Percentiles rank a stretch among this genome's conserved stretches.
These are phyloP conservation scores for Mesostigma viride DNA, from an alignment of 139 green algal genomes.

Conservation along the genomic window DNA sequence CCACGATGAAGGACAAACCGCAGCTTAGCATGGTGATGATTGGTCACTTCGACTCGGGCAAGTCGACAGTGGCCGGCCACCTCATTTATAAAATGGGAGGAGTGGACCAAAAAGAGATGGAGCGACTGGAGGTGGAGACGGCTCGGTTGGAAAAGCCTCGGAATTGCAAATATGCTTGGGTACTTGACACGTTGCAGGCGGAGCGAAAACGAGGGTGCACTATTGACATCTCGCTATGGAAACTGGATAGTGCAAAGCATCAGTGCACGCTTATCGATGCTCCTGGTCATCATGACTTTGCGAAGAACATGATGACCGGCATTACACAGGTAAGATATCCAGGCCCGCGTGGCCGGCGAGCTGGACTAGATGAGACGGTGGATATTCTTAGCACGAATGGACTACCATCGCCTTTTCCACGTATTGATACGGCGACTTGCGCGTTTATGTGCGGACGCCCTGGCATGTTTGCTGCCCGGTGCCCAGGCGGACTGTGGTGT, in stretches of 20 bases:
- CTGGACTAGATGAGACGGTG: no score
- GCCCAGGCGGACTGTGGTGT: conserved; percentile 48
- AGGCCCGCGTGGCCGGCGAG: no score
- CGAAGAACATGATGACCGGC: conserved; percentile 99
- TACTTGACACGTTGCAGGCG: conserved; percentile 85
- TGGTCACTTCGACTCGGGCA: conserved; percentile 90
- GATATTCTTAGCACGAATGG: no score
- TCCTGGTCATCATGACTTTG: conserved; percentile 93
- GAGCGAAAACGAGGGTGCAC: conserved; percentile 52
- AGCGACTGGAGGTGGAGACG: conserved; percentile 88
- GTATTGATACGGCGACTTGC: no score
- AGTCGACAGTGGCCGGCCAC: conserved; percentile 92
- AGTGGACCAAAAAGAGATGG: conserved; percentile 94
- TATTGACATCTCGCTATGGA: conserved; percentile 90
- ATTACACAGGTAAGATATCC: conserved; percentile 27
- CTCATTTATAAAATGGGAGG: conserved; percentile 96
- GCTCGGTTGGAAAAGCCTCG: conserved; percentile 71
- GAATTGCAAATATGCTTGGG: conserved; percentile 88
- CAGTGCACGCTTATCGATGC: conserved; percentile 85
- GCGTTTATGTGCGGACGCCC: no score
- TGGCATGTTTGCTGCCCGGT: no score
- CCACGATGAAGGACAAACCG: conserved; percentile 40
- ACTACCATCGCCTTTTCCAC: no score
- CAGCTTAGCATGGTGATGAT: conserved; percentile 56
- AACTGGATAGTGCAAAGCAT: conserved; percentile 98